Percentiles rank a stretch among this genome's conserved stretches.
Conservation (phyloP, 345 rosid species). For the Citrus reticulata region DNA sequence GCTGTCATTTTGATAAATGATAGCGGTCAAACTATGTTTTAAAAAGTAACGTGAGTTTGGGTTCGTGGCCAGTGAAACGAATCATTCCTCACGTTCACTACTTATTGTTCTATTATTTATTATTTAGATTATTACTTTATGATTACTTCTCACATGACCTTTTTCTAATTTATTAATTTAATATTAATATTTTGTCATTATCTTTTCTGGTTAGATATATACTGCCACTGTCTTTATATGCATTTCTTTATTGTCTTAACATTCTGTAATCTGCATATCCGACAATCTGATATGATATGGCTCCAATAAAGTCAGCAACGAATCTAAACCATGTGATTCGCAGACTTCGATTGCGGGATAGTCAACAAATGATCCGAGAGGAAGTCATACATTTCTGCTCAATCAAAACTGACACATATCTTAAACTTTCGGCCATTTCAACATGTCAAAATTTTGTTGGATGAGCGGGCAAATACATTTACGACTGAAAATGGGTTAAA, state of each 20-base stretch:
- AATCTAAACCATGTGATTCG: not conserved
- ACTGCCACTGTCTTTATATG: constrained; percentile 15
- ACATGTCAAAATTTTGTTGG: not conserved
- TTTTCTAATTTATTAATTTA: not conserved
- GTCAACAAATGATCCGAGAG: not conserved
- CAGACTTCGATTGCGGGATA: not conserved
- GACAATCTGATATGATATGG: not conserved
- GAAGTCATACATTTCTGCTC: too few relatives aligned
- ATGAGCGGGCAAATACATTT: not conserved
- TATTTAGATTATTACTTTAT: constrained; percentile 18
- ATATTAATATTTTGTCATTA: not conserved
- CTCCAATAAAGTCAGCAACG: not conserved
- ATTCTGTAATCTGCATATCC: not conserved
- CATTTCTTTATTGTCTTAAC: not conserved
- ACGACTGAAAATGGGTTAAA: too few relatives aligned
- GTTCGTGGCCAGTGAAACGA: constrained; percentile 19
- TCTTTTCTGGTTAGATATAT: not conserved
- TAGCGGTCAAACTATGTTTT: constrained; percentile 23
- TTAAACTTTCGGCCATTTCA: too few relatives aligned
- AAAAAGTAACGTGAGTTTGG: not conserved
- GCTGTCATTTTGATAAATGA: not conserved
- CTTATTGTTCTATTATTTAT: not conserved
- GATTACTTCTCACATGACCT: constrained; percentile 29
- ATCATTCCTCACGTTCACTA: constrained; percentile 43
- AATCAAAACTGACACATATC: too few relatives aligned